Evolutionary conservation across 139 green algal genomes (phyloP).

Genomic region (Tetratostichococcus sp.): DNA sequence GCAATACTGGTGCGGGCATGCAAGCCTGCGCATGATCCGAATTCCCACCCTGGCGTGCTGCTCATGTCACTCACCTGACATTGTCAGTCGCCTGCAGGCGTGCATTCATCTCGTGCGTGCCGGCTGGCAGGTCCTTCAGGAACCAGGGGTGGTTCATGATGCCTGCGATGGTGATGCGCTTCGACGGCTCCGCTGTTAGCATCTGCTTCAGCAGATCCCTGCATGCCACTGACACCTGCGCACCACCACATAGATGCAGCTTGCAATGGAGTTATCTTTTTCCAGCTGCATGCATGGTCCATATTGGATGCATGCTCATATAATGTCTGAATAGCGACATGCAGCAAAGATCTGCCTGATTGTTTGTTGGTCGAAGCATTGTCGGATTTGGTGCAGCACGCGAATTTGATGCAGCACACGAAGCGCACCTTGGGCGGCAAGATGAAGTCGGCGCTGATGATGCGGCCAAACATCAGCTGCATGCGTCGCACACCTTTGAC

Average conservation of each 20-base stretch:
- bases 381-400: no score
- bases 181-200: conserved; percentile 63
- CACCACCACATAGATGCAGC: no score
- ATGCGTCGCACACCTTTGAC: background rate
- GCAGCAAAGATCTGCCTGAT: no score
- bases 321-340: no score
- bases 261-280: background rate
- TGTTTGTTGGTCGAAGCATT: no score
- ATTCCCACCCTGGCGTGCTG: no score
- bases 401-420: background rate
- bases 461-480: background rate
- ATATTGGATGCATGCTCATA: no score
- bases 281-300: no score
- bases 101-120: conserved; percentile 73
- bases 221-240: background rate
- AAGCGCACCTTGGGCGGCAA: background rate
- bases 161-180: conserved; percentile 70
- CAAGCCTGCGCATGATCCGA: no score
- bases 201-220: conserved; percentile 58
- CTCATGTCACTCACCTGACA: background rate
- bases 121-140: conserved; percentile 76
- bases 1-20: no score
- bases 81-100: conserved; percentile 22
- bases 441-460: background rate
- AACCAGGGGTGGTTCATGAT: conserved; percentile 85